These are phyloP conservation scores for Eleusine coracana DNA, from an alignment of 176 grass and related monocot genomes.

Conservation along the genomic window DNA sequence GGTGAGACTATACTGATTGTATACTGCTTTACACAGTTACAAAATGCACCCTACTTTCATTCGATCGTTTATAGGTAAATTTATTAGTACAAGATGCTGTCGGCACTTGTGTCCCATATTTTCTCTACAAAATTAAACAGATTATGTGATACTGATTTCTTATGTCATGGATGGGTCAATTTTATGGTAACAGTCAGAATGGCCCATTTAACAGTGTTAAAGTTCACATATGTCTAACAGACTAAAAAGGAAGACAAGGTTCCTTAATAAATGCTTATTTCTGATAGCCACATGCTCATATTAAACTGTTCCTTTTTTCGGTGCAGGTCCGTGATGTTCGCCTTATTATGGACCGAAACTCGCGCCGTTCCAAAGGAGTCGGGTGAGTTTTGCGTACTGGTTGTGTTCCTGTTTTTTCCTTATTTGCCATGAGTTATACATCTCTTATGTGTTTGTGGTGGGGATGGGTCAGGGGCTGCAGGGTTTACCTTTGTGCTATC, in stretches of 20 bases:
- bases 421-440: slow-evolving; percentile 6
- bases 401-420: background rate
- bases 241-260: background rate
- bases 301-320: background rate
- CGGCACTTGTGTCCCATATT: background rate
- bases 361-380: slow-evolving; percentile 96
- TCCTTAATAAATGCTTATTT: background rate
- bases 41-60: background rate
- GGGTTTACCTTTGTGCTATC: background rate
- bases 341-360: slow-evolving; percentile 97
- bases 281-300: background rate
- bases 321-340: slow-evolving; percentile 94
- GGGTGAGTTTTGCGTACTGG: slow-evolving; percentile 57
- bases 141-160: background rate
- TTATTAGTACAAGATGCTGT: background rate
- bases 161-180: background rate
- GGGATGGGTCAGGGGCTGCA: background rate
- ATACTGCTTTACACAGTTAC: background rate
- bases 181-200: background rate
- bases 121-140: no score
- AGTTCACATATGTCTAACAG: background rate
- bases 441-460: background rate
- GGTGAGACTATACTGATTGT: slow-evolving; percentile 43
- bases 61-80: background rate
- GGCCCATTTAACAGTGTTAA: background rate